Conservation (phyloP, 345 rosid genomes). For the Euphorbia tirucalli region DNA sequence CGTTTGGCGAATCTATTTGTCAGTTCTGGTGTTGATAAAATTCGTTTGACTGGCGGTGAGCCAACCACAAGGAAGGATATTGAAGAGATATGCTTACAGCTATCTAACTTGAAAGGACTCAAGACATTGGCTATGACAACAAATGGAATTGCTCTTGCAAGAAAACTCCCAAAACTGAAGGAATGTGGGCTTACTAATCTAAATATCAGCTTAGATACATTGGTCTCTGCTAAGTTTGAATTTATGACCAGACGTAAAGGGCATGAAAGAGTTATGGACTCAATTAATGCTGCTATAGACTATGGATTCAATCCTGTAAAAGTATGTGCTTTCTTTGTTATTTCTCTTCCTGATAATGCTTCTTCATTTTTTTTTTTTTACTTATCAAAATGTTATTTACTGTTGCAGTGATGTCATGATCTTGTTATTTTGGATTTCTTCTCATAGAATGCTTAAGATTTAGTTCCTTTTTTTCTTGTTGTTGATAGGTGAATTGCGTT, state of each 20-base stretch:
- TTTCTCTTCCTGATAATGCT: neutral
- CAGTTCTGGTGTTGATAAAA: constrained; percentile 77
- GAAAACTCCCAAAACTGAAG: constrained; percentile 74
- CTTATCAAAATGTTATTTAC: neutral
- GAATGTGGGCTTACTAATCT: constrained; percentile 65
- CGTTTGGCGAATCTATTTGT: constrained; percentile 74
- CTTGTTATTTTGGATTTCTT: neutral
- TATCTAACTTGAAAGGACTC: constrained; percentile 77
- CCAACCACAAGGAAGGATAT: constrained; percentile 84
- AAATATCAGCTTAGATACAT: constrained; percentile 83
- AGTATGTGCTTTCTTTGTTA: constrained; percentile 32
- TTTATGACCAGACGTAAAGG: constrained; percentile 90
- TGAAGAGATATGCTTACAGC: constrained; percentile 61
- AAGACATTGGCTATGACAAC: constrained; percentile 80
- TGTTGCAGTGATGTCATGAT: neutral
- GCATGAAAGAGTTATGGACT: constrained; percentile 67
- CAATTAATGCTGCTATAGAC: constrained; percentile 70
- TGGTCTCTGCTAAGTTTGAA: constrained; percentile 87
- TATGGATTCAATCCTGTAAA: constrained; percentile 87
- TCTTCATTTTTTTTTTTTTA: neutral
- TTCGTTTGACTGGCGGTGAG: constrained; percentile 95
- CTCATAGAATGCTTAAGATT: neutral
- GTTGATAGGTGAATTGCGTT: constrained; percentile 76
- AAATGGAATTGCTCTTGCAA: constrained; percentile 82
- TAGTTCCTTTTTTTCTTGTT: neutral